phyloP scores from a whole-genome alignment of 1,284 basidiomycete genomes.

The Sanghuangporus sanghuang region DNA sequence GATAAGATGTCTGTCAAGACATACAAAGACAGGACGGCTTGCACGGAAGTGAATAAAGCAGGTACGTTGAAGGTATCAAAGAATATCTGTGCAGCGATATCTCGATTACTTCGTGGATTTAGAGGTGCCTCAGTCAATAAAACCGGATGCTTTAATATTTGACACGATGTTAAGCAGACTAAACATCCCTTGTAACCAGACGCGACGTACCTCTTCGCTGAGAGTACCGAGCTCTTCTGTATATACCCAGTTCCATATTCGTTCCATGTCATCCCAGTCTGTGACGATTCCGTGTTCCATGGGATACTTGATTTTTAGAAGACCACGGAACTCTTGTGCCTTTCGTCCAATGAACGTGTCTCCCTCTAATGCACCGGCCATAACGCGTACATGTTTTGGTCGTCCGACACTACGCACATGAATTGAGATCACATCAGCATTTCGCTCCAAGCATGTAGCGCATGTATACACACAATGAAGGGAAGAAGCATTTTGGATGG shows the following conservation, averaged over 20 bases:
- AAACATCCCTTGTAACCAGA: conserved; percentile 3
- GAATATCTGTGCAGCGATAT: conserved; percentile 95
- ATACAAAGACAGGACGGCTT: conserved; percentile 93
- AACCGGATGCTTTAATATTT: conserved; percentile 80
- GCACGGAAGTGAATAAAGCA: conserved; percentile 94
- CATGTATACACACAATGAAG: conserved; percentile 81
- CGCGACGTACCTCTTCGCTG: conserved; percentile 78
- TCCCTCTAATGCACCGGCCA: conserved; percentile 93
- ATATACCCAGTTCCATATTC: conserved; percentile 97
- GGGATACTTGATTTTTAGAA: conserved; percentile 97
- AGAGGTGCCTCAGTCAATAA: conserved; percentile 92
- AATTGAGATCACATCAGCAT: conserved; percentile 21
- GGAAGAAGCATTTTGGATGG: conserved; percentile 97
- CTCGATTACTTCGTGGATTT: conserved; percentile 92
- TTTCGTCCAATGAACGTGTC: conserved; percentile 91
- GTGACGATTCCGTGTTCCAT: conserved; percentile 95
- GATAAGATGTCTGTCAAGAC: conserved; percentile 27
- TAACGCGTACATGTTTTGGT: conserved; percentile 93
- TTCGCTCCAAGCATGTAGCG: conserved; percentile 29
- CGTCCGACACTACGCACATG: conserved; percentile 71
- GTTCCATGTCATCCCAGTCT: conserved; percentile 99
- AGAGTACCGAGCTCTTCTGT: conserved; percentile 90
- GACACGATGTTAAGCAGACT: neutral
- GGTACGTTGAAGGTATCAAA: conserved; percentile 99
- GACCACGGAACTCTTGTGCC: conserved; percentile 90